Evolutionary conservation across 345 rosid species (phyloP), one percentile per base, ranked within the genome.

Genomic region (sweet orange (Citrus sinensis)): DNA sequence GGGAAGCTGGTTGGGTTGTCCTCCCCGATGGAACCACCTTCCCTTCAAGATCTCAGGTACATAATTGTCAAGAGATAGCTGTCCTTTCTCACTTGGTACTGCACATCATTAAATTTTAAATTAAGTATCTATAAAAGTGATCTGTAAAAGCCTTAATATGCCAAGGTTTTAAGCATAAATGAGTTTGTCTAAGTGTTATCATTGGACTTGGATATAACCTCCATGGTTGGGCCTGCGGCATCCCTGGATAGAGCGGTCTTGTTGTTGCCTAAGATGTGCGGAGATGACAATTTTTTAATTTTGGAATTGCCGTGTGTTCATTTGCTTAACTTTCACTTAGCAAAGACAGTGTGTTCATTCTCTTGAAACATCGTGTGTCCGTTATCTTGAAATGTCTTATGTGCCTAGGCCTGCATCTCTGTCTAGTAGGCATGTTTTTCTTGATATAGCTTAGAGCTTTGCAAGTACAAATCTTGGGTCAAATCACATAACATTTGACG

Each of bases 1-100:
- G 98, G 85, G 99, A 97, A 87, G 99, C 99, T 86, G 98, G 98
- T 29, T 94, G 99, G 99, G 97, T 93, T 80, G 99, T 97, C 85
- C 97, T 97, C 77, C 98, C 99, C 40, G 99, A 97, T 91, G 99
- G 99, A 84, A 97, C 99, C 40, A 94, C 98, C 67, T 94, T 92
- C 80, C 99, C 99, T 67, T 92, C 98, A 32, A 92, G 88, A 87
- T 87, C 97, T 78, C 98, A 94, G 97, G 99, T 96, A 77, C 84
- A 84, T 60, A 37, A 74, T 40, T 73, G 9, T 80, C 70, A 69
- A 69, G 67, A 42, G 9, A 68, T 20, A 17, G 20, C 56, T 62
- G 73, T 67, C 29, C 9, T 76, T 25, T 54, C 24, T 20, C 24
- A 56, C 39, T 75, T 69, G 40, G 55, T 67, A 67, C 58, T 13